These are phyloP conservation scores for Eucalyptus camaldulensis DNA, from an alignment of 345 rosid genomes.

Conservation along the genomic window DNA sequence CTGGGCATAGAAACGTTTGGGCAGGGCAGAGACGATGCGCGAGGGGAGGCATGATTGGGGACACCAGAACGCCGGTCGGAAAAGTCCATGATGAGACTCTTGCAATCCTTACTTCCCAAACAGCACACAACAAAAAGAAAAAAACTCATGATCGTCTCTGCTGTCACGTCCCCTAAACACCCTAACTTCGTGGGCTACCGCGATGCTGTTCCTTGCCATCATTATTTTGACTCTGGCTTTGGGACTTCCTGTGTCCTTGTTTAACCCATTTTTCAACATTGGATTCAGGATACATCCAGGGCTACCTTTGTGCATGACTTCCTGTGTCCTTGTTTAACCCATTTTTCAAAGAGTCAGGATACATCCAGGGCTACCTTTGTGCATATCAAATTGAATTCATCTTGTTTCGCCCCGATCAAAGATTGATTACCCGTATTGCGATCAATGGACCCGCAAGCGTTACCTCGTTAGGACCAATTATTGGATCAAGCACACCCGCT, in stretches of 20 bases:
- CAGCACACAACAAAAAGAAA: not conserved
- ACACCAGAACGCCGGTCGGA: not conserved
- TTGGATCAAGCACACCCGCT: not conserved
- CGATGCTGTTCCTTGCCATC: not conserved
- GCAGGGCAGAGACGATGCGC: not conserved
- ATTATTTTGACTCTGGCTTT: not conserved
- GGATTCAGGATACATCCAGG: not conserved
- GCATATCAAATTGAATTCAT: not conserved
- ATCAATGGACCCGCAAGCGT: not conserved
- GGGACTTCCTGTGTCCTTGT: not conserved
- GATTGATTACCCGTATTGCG: fast-evolving
- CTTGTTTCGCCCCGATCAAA: not conserved
- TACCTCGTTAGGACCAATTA: not conserved
- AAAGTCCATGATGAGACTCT: not conserved
- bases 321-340: not conserved
- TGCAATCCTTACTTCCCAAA: not conserved
- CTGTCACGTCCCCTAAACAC: not conserved
- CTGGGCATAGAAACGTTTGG: not conserved
- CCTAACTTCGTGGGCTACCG: not conserved
- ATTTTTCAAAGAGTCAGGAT: not conserved
- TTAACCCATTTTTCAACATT: not conserved
- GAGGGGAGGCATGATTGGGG: not conserved
- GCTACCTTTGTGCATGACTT: no score
- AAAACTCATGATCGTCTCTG: not conserved
- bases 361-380: not conserved